phyloP scores from a whole-genome alignment of 1,139 yeast genomes.

The Taphrina pruni region DNA sequence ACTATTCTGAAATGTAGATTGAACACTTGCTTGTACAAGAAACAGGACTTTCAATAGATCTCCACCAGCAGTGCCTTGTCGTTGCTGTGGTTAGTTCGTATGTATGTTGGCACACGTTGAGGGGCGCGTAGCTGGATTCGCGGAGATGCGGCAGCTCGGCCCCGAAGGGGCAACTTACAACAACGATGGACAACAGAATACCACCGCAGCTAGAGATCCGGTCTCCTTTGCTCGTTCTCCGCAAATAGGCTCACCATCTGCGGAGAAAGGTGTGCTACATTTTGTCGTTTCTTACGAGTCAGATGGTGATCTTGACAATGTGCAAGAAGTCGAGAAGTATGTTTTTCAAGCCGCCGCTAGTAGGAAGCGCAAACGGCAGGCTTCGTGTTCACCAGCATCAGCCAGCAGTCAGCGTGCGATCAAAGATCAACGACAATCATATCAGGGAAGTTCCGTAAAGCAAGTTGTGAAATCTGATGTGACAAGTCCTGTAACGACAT shows the following conservation, averaged over 20 bases:
- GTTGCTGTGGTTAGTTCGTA: too few relatives aligned
- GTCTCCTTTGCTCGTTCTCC: too few relatives aligned
- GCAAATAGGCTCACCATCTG: constrained; percentile 8
- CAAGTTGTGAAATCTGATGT: background rate
- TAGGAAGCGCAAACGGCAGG: constrained; percentile 6
- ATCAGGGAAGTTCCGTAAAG: background rate
- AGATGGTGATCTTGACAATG: background rate
- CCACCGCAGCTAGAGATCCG: background rate
- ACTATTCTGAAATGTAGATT: too few relatives aligned
- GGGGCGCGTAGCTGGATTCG: too few relatives aligned
- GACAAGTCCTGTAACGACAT: background rate
- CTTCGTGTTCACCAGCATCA: background rate
- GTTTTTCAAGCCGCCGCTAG: background rate
- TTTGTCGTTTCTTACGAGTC: constrained; percentile 3
- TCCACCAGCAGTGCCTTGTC: too few relatives aligned
- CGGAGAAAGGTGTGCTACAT: background rate
- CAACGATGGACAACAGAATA: background rate
- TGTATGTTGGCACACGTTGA: too few relatives aligned
- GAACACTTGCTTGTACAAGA: too few relatives aligned
- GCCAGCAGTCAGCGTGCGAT: background rate
- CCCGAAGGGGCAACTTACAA: background rate
- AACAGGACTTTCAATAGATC: too few relatives aligned
- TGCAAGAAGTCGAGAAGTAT: constrained; percentile 6
- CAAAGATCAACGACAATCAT: background rate
- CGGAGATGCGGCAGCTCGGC: background rate